A percentile compares a stretch with the other conserved stretches of the same genome.
These are phyloP conservation scores for Amphichorda felina DNA, from an alignment of 2,329 filamentous ascomycete genomes.

Conservation along the genomic window DNA sequence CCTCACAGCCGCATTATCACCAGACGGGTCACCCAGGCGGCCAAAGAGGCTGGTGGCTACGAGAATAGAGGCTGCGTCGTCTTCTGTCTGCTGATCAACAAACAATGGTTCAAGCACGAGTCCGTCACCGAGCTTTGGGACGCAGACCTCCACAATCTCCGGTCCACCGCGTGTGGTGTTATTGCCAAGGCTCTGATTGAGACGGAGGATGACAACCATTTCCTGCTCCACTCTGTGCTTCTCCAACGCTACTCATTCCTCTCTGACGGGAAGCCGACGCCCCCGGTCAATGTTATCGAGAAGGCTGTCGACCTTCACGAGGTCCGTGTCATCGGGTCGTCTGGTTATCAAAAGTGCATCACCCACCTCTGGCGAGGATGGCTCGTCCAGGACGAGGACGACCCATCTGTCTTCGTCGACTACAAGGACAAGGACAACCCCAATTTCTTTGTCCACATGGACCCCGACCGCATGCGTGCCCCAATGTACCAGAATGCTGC, in stretches of 20 bases:
- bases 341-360: constrained; percentile 94
- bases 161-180: constrained; percentile 77
- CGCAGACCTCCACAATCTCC: constrained; percentile 66
- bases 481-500: constrained; percentile 87
- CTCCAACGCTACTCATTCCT: constrained; percentile 83
- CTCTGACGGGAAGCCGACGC: constrained; percentile 56
- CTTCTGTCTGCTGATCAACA: constrained; percentile 64
- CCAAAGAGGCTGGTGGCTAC: constrained; percentile 66
- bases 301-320: constrained; percentile 90
- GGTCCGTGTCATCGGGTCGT: constrained; percentile 75
- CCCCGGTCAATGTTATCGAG: constrained; percentile 80
- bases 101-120: constrained; percentile 68
- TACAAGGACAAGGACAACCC: constrained; percentile 75
- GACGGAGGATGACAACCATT: constrained; percentile 63
- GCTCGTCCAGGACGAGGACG: constrained; percentile 90
- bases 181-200: constrained; percentile 83
- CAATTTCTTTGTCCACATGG: constrained; percentile 69
- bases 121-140: constrained; percentile 81
- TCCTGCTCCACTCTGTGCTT: constrained; percentile 69
- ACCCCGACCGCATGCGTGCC: constrained; percentile 88
- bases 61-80: constrained; percentile 72
- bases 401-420: constrained; percentile 79
- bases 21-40: constrained; percentile 62
- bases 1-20: constrained; percentile 85
- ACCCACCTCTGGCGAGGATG: constrained; percentile 88